Percentiles rank a stretch among this genome's conserved stretches.
These are phyloP conservation scores for Rhynchospora tenuis DNA, from an alignment of 176 grass and related monocot species.

Conservation along the genomic window DNA sequence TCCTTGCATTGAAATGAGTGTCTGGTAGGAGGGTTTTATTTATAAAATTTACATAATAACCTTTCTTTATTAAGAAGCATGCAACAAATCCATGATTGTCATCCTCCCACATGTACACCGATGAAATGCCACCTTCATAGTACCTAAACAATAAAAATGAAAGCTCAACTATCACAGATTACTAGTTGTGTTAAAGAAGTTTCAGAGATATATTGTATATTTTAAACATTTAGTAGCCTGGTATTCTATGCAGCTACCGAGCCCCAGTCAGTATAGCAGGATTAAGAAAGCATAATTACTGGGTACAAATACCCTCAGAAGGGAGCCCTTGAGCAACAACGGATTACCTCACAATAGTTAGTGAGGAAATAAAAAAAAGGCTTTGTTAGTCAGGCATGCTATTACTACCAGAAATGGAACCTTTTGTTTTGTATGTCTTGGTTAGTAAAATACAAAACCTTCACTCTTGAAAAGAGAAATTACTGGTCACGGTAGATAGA, in stretches of 20 bases:
- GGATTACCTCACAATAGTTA: neutral
- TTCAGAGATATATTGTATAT: neutral
- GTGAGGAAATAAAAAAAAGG: neutral
- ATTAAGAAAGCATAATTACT: neutral
- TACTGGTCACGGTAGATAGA: conserved; percentile 94
- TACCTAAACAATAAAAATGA: conserved; percentile 54
- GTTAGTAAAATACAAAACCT: conserved; percentile 6
- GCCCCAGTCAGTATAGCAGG: neutral
- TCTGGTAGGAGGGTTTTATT: neutral
- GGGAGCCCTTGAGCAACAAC: neutral
- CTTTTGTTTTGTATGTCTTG: neutral
- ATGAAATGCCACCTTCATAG: conserved; percentile 96
- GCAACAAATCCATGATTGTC: conserved; percentile 74
- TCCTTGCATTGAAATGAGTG: neutral
- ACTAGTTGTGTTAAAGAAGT: neutral
- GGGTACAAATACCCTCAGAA: neutral
- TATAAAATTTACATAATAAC: conserved; percentile 22
- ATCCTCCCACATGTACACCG: conserved; percentile 93
- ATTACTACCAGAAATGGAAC: neutral
- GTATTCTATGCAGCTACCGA: neutral
- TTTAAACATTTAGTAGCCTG: neutral
- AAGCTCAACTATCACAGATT: conserved; percentile 5
- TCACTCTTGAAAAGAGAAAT: conserved; percentile 20
- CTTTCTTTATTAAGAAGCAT: conserved; percentile 99
- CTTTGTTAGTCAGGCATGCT: neutral